Percentiles rank a stretch among this genome's conserved stretches.
These are phyloP conservation scores for Plicaturopsis crispa DNA, from an alignment of 768 basidiomycete species.

Conservation along the genomic window DNA sequence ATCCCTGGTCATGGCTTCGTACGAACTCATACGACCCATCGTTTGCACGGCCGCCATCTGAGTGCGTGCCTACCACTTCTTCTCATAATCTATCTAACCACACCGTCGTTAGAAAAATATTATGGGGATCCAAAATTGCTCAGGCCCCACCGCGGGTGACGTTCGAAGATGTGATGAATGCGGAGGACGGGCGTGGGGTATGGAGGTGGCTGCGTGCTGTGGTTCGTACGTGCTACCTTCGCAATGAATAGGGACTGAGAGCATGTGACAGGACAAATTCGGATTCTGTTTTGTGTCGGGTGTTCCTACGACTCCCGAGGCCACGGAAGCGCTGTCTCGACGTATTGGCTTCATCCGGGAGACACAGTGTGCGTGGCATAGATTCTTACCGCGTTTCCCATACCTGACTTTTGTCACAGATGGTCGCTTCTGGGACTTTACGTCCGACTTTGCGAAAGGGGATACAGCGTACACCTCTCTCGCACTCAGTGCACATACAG, in stretches of 20 bases:
- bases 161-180: conserved; percentile 74
- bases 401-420: conserved; percentile 34
- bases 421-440: conserved; percentile 97
- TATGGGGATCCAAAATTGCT: conserved; percentile 79
- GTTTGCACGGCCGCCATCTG: conserved; percentile 22
- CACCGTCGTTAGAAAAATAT: conserved; percentile 43
- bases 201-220: conserved; percentile 78
- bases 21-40: conserved; percentile 77
- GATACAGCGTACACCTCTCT: conserved; percentile 93
- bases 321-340: conserved; percentile 69
- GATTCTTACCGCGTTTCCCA: not conserved
- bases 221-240: conserved; percentile 35
- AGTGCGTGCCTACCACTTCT: not conserved
- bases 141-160: conserved; percentile 66
- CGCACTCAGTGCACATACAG: conserved; percentile 77
- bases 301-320: conserved; percentile 74
- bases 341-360: conserved; percentile 86
- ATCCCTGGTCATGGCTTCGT: conserved; percentile 83
- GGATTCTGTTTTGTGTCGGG: conserved; percentile 86
- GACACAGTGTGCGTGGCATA: conserved; percentile 51
- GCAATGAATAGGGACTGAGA: not conserved
- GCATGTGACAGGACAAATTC: conserved; percentile 55
- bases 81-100: conserved; percentile 1
- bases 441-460: conserved; percentile 81
- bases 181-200: conserved; percentile 52